Conservation (phyloP, 2,329 filamentous ascomycete genomes). For the Proliferodiscus dingleyae region DNA sequence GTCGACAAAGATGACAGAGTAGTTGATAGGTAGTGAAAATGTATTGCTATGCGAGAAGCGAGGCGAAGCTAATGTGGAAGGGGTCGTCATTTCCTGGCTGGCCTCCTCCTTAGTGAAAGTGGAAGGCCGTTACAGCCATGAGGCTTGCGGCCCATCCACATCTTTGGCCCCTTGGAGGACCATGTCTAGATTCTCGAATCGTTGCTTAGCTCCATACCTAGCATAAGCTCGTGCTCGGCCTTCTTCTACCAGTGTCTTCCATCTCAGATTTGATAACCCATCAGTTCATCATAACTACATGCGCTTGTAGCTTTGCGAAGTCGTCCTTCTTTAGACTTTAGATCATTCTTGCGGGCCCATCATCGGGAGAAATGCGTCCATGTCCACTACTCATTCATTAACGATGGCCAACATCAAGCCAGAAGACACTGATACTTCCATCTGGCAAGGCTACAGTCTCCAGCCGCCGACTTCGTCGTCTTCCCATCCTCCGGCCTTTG, state of each 20-base stretch:
- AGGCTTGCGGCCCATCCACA: slow-evolving; percentile 18
- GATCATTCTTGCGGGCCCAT: slow-evolving; percentile 10
- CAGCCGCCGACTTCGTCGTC: slow-evolving; percentile 21
- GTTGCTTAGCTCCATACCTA: slow-evolving; percentile 26
- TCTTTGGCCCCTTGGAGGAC: slow-evolving; percentile 24
- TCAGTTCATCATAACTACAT: slow-evolving; percentile 21
- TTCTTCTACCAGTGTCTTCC: slow-evolving; percentile 25
- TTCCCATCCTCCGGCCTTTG: slow-evolving; percentile 24
- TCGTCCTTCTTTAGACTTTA: slow-evolving; percentile 16
- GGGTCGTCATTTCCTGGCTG: slow-evolving; percentile 8
- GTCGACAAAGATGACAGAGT: slow-evolving; percentile 17
- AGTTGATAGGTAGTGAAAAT: slow-evolving; percentile 15
- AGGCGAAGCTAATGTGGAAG: slow-evolving; percentile 10
- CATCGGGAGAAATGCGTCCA: slow-evolving; percentile 23
- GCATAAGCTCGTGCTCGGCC: slow-evolving; percentile 27
- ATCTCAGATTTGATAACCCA: slow-evolving; percentile 20
- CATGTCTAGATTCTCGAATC: slow-evolving; percentile 26
- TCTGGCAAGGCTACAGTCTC: slow-evolving; percentile 31
- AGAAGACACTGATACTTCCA: slow-evolving; percentile 28
- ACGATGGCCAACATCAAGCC: slow-evolving; percentile 32
- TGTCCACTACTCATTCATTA: slow-evolving; percentile 30
- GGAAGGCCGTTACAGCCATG: slow-evolving; percentile 28
- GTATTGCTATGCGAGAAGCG: slow-evolving; percentile 15
- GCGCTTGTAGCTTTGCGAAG: slow-evolving; percentile 14
- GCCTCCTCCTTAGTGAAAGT: slow-evolving; percentile 14